Evolutionary conservation across 202 grass and related monocot species (phyloP), one percentile per base, ranked within the genome.

Genomic region (Schoenoplectus tabernaemontani): DNA sequence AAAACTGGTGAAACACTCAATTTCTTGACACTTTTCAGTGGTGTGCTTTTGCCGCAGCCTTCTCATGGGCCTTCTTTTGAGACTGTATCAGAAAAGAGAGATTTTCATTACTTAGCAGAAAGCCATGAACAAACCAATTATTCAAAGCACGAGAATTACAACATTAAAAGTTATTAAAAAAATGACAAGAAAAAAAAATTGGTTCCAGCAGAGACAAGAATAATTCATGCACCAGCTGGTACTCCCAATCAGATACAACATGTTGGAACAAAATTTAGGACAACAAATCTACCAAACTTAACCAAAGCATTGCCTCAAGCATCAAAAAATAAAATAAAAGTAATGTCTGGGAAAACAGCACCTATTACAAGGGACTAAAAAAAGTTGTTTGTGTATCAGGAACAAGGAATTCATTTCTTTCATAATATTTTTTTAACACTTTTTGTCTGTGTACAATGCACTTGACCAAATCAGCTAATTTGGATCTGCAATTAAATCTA

Each of bases 41-140:
- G 41, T 85, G 83, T 59, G 83, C 65, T 54, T 85, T 85, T 34
- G 83, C 77, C 65, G 69, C 83, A 58, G 62, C 83, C 56, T 81
- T 85, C 46, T 80, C 24, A 61, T 85, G 83, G 71, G 71, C 48
- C 71, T 76, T 76, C 71, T 76, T 76, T 76, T 85, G 77, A 59
- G 83, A 46, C 83, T 85, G 82, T 19, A 81, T 57, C 64, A 63
- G 32, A 71, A 60, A 24, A 39, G 15, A 54, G 15, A 76, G 7
- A 56, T 12, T 53, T 44, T 51, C 32, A 15, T 74, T 54, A 73
- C 23, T 32, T 51, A 28, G 5, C 13, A n/a, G 26, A 73, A 34
- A 13, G 12, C 47, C 47, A 54, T 26, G 19, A 34, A 28, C 8
- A 37, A 59, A 43, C 19, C 20, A 69, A 78, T 7, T 17, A 63